Evolutionary conservation across 2,329 filamentous ascomycete genomes (phyloP).

Genomic region (Zasmidium angulare): DNA sequence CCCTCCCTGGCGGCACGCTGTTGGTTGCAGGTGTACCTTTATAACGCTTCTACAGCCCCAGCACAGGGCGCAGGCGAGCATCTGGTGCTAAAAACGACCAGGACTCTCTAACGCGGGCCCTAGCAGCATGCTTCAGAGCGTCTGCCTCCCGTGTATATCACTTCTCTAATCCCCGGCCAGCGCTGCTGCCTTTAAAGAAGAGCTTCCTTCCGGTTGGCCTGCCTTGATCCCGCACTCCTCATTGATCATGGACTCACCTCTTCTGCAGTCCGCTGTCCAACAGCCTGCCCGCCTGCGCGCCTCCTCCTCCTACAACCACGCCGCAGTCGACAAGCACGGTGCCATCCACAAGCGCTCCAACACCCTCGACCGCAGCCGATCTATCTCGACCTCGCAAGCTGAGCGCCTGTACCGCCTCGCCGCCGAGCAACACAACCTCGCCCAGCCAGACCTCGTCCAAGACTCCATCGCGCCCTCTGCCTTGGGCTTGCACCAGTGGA

Average conservation of each 20-base stretch:
- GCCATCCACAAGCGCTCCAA: constrained; percentile 30
- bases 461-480: constrained; percentile 11
- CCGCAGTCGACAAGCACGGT: constrained; percentile 27
- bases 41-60: constrained; percentile 26
- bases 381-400: constrained; percentile 30
- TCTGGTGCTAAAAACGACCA: constrained; percentile 13
- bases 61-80: constrained; percentile 24
- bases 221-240: constrained; percentile 16
- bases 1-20: constrained; percentile 20
- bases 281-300: constrained; percentile 24
- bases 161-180: constrained; percentile 17
- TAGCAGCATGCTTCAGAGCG: constrained; percentile 17
- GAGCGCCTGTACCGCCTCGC: constrained; percentile 32
- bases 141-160: constrained; percentile 22
- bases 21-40: constrained; percentile 29
- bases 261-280: constrained; percentile 26
- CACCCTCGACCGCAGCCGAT: constrained; percentile 27
- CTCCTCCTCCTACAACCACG: constrained; percentile 27
- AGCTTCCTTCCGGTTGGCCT: constrained; percentile 22
- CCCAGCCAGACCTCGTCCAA: constrained; percentile 16
- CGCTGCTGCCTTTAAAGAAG: constrained; percentile 18
- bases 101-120: constrained; percentile 3
- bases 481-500: constrained; percentile 27
- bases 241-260: constrained; percentile 36
- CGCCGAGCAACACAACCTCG: constrained; percentile 20